Evolutionary conservation across 2,329 filamentous ascomycete species (phyloP).

Genomic region (Colletotrichum acutatum): DNA sequence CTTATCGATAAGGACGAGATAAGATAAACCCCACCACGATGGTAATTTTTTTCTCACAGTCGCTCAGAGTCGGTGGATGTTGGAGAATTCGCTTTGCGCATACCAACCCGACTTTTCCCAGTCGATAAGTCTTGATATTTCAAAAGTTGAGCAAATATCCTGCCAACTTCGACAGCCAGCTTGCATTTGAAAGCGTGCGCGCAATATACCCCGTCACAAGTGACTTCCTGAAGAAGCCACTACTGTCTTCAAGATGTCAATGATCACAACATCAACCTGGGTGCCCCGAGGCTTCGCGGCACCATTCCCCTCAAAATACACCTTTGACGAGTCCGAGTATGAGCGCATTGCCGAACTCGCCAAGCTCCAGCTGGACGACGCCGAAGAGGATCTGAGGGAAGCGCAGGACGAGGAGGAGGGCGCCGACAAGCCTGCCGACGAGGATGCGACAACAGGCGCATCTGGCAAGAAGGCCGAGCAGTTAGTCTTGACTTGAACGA

Average conservation of each 20-base stretch:
- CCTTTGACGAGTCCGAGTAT: constrained; percentile 80
- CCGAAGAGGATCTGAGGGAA: constrained; percentile 84
- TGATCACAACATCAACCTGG: constrained; percentile 83
- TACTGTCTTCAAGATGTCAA: constrained; percentile 64
- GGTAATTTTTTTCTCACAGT: constrained; percentile 30
- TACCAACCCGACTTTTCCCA: neutral
- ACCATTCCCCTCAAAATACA: constrained; percentile 79
- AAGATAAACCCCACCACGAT: constrained; percentile 35
- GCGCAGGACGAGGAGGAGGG: constrained; percentile 61
- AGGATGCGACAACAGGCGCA: constrained; percentile 39
- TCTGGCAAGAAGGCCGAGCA: constrained; percentile 42
- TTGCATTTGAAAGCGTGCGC: neutral
- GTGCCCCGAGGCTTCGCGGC: constrained; percentile 82
- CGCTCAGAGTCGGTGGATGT: constrained; percentile 6
- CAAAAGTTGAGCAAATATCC: neutral
- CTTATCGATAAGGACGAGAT: constrained; percentile 30
- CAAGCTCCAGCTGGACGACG: constrained; percentile 88
- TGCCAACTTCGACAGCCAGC: neutral
- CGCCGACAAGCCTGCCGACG: constrained; percentile 14
- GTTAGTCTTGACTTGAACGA: constrained; percentile 41
- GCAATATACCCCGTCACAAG: constrained; percentile 11
- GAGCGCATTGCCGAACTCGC: constrained; percentile 80
- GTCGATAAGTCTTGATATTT: neutral
- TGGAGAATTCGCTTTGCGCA: constrained; percentile 8
- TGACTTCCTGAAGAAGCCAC: neutral